Conservation (phyloP, 2,329 filamentous ascomycete species). For the Arthrobotrys megalospora region DNA sequence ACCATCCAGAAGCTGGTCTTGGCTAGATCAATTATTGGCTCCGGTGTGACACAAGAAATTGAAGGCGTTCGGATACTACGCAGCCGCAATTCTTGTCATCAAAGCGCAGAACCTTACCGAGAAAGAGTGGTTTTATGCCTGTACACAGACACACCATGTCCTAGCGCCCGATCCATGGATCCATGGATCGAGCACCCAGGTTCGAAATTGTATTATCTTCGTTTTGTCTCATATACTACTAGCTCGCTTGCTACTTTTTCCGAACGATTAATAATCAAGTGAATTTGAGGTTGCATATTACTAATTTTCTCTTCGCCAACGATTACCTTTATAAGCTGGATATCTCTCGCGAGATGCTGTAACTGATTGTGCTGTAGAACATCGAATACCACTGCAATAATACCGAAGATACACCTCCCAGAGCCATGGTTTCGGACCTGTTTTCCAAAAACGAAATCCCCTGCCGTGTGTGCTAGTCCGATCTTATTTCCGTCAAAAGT, state of each 20-base stretch:
- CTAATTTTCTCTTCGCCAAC: slow-evolving; percentile 4
- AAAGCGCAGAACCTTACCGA: slow-evolving; percentile 16
- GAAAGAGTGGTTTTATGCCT: not conserved
- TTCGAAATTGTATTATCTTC: not conserved
- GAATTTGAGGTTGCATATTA: not conserved
- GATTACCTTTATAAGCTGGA: too few relatives aligned
- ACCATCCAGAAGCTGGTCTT: not conserved
- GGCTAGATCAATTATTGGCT: not conserved
- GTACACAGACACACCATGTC: not conserved
- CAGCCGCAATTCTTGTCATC: not conserved
- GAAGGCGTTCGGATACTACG: not conserved
- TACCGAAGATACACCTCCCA: slow-evolving; percentile 6
- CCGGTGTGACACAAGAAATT: slow-evolving; percentile 18
- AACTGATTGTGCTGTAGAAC: not conserved
- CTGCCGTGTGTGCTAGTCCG: too few relatives aligned
- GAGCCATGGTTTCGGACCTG: not conserved
- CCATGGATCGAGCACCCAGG: not conserved
- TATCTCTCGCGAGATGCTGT: too few relatives aligned
- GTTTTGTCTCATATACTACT: not conserved
- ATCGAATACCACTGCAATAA: not conserved
- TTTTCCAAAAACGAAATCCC: not conserved
- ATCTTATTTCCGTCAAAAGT: too few relatives aligned
- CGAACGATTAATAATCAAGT: not conserved
- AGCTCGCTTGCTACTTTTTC: not conserved
- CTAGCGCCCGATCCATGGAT: not conserved